A percentile compares a stretch with the other conserved stretches of the same genome.
phyloP scores from a whole-genome alignment of 805 yeast species.

The Candida manassasensis region DNA sequence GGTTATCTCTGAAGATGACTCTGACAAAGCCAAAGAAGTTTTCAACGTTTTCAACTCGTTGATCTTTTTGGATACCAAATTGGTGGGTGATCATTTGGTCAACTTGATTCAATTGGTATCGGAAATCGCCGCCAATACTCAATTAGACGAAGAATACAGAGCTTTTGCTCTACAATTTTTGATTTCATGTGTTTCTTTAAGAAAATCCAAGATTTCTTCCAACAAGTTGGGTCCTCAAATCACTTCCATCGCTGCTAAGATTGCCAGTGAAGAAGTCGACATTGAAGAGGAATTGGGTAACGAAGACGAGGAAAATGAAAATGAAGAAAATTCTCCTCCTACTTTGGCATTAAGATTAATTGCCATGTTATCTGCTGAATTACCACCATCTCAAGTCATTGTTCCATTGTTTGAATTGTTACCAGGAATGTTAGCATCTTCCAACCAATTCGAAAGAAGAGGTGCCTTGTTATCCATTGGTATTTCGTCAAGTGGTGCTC shows the following conservation, averaged over 20 bases:
- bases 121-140: slow-evolving; percentile 63
- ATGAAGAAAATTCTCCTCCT: slow-evolving; percentile 81
- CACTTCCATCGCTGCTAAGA: slow-evolving; percentile 65
- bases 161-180: slow-evolving; percentile 80
- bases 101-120: slow-evolving; percentile 68
- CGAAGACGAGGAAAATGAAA: slow-evolving; percentile 88
- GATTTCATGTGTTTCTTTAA: slow-evolving; percentile 70
- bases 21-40: slow-evolving; percentile 64
- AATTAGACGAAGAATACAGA: slow-evolving; percentile 76
- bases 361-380: slow-evolving; percentile 70
- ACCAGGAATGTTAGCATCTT: slow-evolving; percentile 46
- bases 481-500: slow-evolving; percentile 86
- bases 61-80: slow-evolving; percentile 67
- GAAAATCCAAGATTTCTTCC: slow-evolving; percentile 73
- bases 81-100: slow-evolving; percentile 71
- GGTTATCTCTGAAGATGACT: slow-evolving; percentile 66
- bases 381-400: slow-evolving; percentile 92
- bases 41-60: slow-evolving; percentile 84
- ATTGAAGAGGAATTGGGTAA: slow-evolving; percentile 71
- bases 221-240: slow-evolving; percentile 82
- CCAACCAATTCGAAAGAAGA: slow-evolving; percentile 76
- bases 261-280: slow-evolving; percentile 73
- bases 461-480: slow-evolving; percentile 82
- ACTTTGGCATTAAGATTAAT: slow-evolving; percentile 75
- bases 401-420: slow-evolving; percentile 69